A percentile compares a stretch with the other conserved stretches of the same genome.
Evolutionary conservation across 176 grass and related monocot species (phyloP).

Genomic region (Eleusine coracana): DNA sequence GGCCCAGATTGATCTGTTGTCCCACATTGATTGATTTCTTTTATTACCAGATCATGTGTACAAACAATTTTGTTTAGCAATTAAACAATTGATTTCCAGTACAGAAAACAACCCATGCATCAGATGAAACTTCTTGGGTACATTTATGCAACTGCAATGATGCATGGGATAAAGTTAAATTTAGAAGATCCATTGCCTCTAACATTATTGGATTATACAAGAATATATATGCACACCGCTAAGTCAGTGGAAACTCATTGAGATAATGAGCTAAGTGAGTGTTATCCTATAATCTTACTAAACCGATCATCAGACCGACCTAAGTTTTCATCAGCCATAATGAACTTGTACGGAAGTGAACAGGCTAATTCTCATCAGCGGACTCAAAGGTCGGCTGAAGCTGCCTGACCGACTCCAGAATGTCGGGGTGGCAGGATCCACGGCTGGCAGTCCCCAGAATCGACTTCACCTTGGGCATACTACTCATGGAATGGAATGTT

Average conservation of each 20-base stretch:
- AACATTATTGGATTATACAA: neutral
- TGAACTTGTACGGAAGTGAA: neutral
- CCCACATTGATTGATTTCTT: too few relatives aligned
- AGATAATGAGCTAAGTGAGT: conserved; percentile 33
- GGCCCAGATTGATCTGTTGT: too few relatives aligned
- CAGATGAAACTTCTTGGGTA: neutral
- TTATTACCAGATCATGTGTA: neutral
- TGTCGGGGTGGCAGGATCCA: neutral
- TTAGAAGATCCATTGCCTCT: neutral
- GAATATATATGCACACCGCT: neutral
- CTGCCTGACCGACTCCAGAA: conserved; percentile 71
- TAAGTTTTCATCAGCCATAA: neutral
- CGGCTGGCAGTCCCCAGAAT: conserved; percentile 15
- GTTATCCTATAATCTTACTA: neutral
- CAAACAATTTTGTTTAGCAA: neutral
- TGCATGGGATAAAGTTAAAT: neutral
- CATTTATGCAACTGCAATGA: neutral
- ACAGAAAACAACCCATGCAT: neutral
- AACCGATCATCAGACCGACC: neutral
- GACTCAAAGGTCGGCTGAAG: conserved; percentile 62
- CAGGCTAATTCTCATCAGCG: conserved; percentile 64
- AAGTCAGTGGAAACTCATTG: conserved; percentile 11
- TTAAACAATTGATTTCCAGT: neutral
- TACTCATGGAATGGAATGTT: conserved; percentile 64
- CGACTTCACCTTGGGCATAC: conserved; percentile 74